Conservation (phyloP, 1,284 basidiomycete genomes). For the Heliocybe sulcata region DNA sequence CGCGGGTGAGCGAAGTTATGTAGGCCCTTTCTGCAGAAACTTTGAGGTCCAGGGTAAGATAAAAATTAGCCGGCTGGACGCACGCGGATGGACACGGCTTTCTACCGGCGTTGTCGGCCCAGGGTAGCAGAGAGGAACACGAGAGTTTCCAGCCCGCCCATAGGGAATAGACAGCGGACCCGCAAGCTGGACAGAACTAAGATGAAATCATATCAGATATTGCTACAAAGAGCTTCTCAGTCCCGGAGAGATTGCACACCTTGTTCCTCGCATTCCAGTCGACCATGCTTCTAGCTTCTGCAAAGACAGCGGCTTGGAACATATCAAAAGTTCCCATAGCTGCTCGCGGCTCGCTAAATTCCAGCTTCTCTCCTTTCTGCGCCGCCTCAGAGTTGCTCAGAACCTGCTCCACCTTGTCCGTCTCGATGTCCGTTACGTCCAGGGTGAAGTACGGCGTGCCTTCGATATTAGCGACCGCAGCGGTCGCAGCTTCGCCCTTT, state of each 20-base stretch:
- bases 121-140: slow-evolving; percentile 70
- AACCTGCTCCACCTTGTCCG: slow-evolving; percentile 34
- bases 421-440: slow-evolving; percentile 54
- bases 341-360: slow-evolving; percentile 66
- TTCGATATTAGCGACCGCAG: slow-evolving; percentile 50
- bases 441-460: slow-evolving; percentile 79
- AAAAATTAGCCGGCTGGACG: slow-evolving; percentile 16
- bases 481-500: slow-evolving; percentile 19
- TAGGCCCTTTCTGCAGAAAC: slow-evolving; percentile 57
- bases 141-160: slow-evolving; percentile 96
- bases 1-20: slow-evolving; percentile 89
- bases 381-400: slow-evolving; percentile 32
- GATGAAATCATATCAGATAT: slow-evolving; percentile 7
- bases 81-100: slow-evolving; percentile 67
- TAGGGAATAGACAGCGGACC: slow-evolving; percentile 74
- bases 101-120: slow-evolving; percentile 52
- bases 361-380: slow-evolving; percentile 31
- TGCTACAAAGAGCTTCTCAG: slow-evolving; percentile 6
- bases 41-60: slow-evolving; percentile 6
- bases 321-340: slow-evolving; percentile 46
- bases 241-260: slow-evolving; percentile 29
- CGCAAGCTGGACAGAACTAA: slow-evolving; percentile 88
- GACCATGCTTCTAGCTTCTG: slow-evolving; percentile 70
- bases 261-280: slow-evolving; percentile 90
- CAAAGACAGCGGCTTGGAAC: slow-evolving; percentile 69